Base-by-base conservation (phyloP, 2,329 filamentous ascomycete genomes). In the Hypomyces rosellus region DNA sequence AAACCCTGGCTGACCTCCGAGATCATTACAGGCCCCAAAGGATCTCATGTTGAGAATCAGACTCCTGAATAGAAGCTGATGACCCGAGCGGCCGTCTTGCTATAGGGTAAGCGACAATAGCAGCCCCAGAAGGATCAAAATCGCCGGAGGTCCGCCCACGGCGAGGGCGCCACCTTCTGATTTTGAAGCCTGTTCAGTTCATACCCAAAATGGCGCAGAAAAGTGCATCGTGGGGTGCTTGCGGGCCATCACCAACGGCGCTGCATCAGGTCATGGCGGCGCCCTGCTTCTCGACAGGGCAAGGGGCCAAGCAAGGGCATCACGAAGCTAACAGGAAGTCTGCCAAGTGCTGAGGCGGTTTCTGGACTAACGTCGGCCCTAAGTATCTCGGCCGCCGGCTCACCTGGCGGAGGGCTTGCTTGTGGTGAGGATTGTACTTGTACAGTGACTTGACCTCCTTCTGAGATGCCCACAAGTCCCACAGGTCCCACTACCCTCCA, bases 351-450 rank as follows among this genome's bases (percentile, higher is more conserved):
- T 51, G 48, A 48, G 49, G 18, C 45, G 45, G 45, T 45, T 38
- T 40, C 47, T 57, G 54, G 48, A 45, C 53, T 60, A 61, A 61
- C 57, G 49, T 63, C 62, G 60, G 60, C 58, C 58, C 54, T 60
- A 63, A 61, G 54, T 48, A 53, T 53, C 53, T 63, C 59, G 63
- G 65, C 61, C 63, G 63, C 63, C 62, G 63, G 57, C 46, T 36
- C 9, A 18, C 45, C 18, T 34, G 46, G 46, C 38, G 34, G 48
- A 49, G 22, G 37, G 18, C 25, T 3, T 15, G n/a, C n/a, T n/a
- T n/a, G n/a, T 34, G 25, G 25, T 11, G 9, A 30, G 25, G 6
- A 30, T 30, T 30, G 9, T 30, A 30, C 25, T 8, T 30, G 25
- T 30, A 30, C 6, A 30, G 25, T 30, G 25, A 30, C 25, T 30